Evolutionary conservation across 768 basidiomycete genomes (phyloP).

Genomic region (Suillus discolor): DNA sequence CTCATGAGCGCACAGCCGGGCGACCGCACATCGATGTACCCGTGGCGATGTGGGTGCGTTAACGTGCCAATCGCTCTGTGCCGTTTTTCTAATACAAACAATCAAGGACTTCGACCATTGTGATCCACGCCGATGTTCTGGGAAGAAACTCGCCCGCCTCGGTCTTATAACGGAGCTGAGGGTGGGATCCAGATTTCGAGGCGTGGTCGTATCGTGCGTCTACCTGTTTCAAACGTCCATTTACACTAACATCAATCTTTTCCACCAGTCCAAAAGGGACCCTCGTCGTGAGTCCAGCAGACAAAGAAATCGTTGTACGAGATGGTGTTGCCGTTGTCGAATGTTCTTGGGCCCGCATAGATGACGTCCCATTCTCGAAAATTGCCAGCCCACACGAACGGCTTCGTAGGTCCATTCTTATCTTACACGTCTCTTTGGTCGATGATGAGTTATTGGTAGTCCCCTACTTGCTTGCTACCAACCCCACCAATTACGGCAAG

Average conservation of each 20-base stretch:
- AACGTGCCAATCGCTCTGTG: not conserved
- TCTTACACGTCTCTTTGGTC: not conserved
- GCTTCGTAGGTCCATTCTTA: slow-evolving; percentile 56
- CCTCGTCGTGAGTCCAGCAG: slow-evolving; percentile 76
- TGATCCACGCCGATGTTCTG: slow-evolving; percentile 84
- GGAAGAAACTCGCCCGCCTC: slow-evolving; percentile 87
- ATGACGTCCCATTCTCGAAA: slow-evolving; percentile 93
- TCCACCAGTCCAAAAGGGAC: slow-evolving; percentile 77
- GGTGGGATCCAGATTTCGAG: slow-evolving; percentile 85
- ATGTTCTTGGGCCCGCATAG: slow-evolving; percentile 95
- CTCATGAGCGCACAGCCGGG: slow-evolving; percentile 7
- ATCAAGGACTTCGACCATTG: slow-evolving; percentile 95
- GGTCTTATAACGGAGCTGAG: slow-evolving; percentile 83
- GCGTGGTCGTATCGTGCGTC: slow-evolving; percentile 91
- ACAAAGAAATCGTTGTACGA: slow-evolving; percentile 74
- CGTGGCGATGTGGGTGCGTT: slow-evolving; percentile 94
- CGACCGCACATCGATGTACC: slow-evolving; percentile 59
- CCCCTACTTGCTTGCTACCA: slow-evolving; percentile 92
- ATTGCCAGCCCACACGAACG: slow-evolving; percentile 94
- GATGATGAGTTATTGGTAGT: slow-evolving; percentile 49
- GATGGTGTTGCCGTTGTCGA: slow-evolving; percentile 95
- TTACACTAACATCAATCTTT: not conserved
- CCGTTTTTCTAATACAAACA: not conserved
- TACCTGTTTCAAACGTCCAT: not conserved
- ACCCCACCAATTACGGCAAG: slow-evolving; percentile 97